Base-by-base conservation (phyloP, 345 rosid species). In the Noccaea bulbosa region DNA sequence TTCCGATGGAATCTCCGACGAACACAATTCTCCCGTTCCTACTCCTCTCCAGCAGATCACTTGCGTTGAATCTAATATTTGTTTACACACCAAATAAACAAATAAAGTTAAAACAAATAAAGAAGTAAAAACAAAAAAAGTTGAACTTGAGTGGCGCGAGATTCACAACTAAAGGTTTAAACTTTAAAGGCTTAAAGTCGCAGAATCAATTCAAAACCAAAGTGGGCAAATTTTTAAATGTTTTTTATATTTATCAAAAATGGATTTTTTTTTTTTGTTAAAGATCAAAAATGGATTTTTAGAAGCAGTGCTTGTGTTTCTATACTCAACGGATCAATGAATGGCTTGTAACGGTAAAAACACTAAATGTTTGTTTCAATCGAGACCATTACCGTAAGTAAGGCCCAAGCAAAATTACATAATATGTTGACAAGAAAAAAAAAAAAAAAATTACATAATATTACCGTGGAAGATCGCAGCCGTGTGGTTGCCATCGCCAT, bases 401-500 rank as follows among this genome's bases (percentile, higher is more conserved):
- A 49, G 48, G 4, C 33, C 48, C 78, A 74, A 41, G 67, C 12
- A 74, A 73, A 45, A 4, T 53, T 1, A 53, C 40, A 11, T 44
- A 53, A 53, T 55, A n/a, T n/a, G n/a, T n/a, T n/a, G n/a, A n/a
- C n/a, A n/a, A n/a, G n/a, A n/a, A n/a, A n/a, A n/a, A n/a, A n/a
- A n/a, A n/a, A n/a, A n/a, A n/a, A n/a, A n/a, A n/a, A n/a, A n/a
- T n/a, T n/a, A n/a, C n/a, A n/a, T n/a, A 55, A 16, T 14, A 12
- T 16, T 15, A 93, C 99, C 99, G 83, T 24, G 93, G 90, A 67
- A 91, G 81, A 65, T 87, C 79, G 62, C 99, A 88, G 60, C 81
- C 81, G 11, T 88, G 24, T 0, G 96, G 96, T 70, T 89, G 88
- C 96, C 99, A 94, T 55, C 89, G 81, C 99, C 99, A 94, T 72